Conservation (phyloP, 208 protist species). For the Leishmania tarentolae region DNA sequence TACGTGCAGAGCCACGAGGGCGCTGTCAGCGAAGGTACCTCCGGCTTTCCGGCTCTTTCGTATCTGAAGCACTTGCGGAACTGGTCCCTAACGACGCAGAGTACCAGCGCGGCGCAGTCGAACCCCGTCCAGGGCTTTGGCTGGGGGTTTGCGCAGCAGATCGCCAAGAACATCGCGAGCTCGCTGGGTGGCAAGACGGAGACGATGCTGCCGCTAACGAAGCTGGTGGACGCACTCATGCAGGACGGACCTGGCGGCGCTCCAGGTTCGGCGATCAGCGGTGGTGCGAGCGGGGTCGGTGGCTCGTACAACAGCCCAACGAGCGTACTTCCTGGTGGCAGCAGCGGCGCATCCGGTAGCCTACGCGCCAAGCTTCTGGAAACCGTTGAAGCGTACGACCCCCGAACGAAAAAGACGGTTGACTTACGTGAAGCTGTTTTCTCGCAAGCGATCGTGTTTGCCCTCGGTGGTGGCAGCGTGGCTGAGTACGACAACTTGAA, state of each 20-base stretch:
- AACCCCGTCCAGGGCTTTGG: conserved; percentile 58
- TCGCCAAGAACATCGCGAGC: conserved; percentile 80
- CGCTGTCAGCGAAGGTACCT: conserved; percentile 19
- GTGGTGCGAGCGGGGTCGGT: conserved; percentile 10
- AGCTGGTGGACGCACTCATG: conserved; percentile 85
- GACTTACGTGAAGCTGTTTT: conserved; percentile 68
- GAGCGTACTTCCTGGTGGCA: conserved; percentile 8
- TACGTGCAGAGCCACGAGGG: conserved; percentile 42
- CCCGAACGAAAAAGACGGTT: conserved; percentile 61
- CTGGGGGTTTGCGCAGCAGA: conserved; percentile 87
- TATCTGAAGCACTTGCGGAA: conserved; percentile 83
- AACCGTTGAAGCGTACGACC: conserved; percentile 75
- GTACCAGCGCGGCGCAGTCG: conserved; percentile 17
- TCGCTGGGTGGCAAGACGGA: conserved; percentile 64
- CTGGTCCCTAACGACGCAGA: conserved; percentile 51
- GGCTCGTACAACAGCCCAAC: conserved; percentile 23
- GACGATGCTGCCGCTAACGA: conserved; percentile 81
- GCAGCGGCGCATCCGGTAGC: conserved; percentile 8
- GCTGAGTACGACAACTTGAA: conserved; percentile 92
- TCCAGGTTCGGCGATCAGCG: conserved; percentile 16
- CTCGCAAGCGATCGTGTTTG: conserved; percentile 89
- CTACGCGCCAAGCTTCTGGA: conserved; percentile 47
- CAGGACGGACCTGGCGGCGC: conserved; percentile 47
- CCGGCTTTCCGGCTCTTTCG: conserved; percentile 65
- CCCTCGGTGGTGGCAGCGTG: conserved; percentile 80